Conservation (phyloP, 2,329 filamentous ascomycete species). For the Phialophora expanda region DNA sequence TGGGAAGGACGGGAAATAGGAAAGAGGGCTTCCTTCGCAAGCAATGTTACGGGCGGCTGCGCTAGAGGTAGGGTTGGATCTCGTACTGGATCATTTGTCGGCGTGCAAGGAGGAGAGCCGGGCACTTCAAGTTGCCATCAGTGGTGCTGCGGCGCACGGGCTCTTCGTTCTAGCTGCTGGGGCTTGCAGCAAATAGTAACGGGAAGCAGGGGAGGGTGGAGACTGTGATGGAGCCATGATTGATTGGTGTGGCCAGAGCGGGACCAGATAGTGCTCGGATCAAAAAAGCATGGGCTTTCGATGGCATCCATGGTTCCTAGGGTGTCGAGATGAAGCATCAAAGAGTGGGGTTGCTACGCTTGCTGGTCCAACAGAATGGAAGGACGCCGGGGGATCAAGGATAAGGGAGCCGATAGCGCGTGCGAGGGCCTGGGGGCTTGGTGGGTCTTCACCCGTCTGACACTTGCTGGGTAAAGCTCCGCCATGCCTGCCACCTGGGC, state of each 20-base stretch:
- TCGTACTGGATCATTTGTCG: constrained; percentile 23
- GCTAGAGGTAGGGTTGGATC: constrained; percentile 25
- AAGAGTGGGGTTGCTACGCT: constrained; percentile 7
- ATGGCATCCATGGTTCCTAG: constrained; percentile 17
- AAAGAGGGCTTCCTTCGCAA: constrained; percentile 21
- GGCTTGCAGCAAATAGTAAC: constrained; percentile 11
- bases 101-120: constrained; percentile 22
- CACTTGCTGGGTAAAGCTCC: constrained; percentile 13
- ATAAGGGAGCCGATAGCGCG: constrained; percentile 19
- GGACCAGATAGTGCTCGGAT: constrained; percentile 23
- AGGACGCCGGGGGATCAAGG: constrained; percentile 16
- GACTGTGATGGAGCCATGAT: not conserved
- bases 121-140: constrained; percentile 21
- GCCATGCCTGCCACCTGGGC: constrained; percentile 10
- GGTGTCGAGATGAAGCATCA: constrained; percentile 22
- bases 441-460: constrained; percentile 22
- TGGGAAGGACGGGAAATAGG: constrained; percentile 18
- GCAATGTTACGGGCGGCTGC: constrained; percentile 19
- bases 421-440: not conserved
- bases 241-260: constrained; percentile 17
- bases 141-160: constrained; percentile 10
- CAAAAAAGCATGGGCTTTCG: constrained; percentile 16
- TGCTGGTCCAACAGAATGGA: constrained; percentile 9
- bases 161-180: constrained; percentile 17
- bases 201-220: constrained; percentile 2